Conservation (phyloP, 805 yeast genomes). For the Lachancea quebecensis region DNA sequence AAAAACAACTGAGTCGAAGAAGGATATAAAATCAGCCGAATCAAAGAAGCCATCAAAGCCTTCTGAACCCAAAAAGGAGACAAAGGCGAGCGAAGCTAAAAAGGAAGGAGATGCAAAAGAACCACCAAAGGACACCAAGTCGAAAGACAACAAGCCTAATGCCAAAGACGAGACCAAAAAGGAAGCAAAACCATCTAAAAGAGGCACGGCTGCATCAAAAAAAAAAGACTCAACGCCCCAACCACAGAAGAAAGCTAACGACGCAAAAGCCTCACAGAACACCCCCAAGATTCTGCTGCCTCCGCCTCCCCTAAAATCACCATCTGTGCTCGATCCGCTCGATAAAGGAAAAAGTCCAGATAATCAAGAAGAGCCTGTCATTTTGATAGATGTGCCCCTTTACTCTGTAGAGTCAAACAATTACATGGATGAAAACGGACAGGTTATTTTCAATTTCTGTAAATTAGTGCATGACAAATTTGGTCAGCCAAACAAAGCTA, state of each 20-base stretch:
- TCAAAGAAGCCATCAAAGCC: too few relatives aligned
- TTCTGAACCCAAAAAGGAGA: conserved; percentile 1
- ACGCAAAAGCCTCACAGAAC: conserved; percentile 9
- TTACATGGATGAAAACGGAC: conserved; percentile 32
- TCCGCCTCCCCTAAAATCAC: conserved; percentile 20
- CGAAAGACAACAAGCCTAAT: conserved; percentile 6
- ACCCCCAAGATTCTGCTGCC: conserved; percentile 19
- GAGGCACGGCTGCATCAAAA: background rate
- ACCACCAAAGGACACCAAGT: conserved; percentile 10
- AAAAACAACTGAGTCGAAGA: background rate
- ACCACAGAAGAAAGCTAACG: conserved; percentile 2
- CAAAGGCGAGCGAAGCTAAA: background rate
- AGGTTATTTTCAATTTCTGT: conserved; percentile 27
- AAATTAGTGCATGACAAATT: conserved; percentile 19
- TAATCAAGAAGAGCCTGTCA: conserved; percentile 17
- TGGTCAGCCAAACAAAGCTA: conserved; percentile 14
- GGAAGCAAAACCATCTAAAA: conserved; percentile 4
- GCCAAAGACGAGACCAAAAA: conserved; percentile 6
- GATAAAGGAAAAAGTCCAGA: conserved; percentile 11
- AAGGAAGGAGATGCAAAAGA: background rate
- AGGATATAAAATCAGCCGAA: background rate
- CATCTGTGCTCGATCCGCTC: conserved; percentile 18
- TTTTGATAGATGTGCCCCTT: conserved; percentile 28
- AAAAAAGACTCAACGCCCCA: conserved; percentile 8
- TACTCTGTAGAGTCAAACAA: conserved; percentile 21